These are phyloP conservation scores for Collybiopsis confluens DNA, from an alignment of 768 basidiomycete genomes.

Conservation along the genomic window DNA sequence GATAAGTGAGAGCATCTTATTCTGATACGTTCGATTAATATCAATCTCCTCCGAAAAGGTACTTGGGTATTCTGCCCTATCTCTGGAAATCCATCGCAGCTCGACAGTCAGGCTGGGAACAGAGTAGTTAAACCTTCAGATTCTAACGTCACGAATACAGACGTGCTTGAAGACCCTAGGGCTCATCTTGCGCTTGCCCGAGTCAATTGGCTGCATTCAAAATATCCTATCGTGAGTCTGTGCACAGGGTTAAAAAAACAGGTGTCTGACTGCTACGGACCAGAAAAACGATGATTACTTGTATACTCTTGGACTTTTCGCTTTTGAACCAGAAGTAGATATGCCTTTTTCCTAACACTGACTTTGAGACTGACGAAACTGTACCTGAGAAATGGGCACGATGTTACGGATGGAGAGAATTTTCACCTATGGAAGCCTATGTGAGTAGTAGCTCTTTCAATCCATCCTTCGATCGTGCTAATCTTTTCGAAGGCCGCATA, in stretches of 20 bases:
- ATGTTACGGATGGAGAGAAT: conserved; percentile 39
- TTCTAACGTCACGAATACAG: no score
- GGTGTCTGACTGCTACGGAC: conserved; percentile 13
- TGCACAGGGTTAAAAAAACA: background rate
- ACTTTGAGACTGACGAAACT: background rate
- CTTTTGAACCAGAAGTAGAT: conserved; percentile 34
- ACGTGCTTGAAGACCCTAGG: conserved; percentile 30
- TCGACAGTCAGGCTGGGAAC: no score
- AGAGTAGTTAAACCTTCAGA: no score
- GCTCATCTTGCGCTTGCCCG: conserved; percentile 36
- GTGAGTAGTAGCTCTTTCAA: conserved; percentile 16
- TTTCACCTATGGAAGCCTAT: conserved; percentile 44
- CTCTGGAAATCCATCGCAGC: conserved; percentile 14
- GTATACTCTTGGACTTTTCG: conserved; percentile 37
- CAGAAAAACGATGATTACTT: conserved; percentile 38
- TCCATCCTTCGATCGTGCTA: no score
- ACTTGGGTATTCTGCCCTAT: conserved; percentile 33
- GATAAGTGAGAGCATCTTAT: conserved; percentile 36
- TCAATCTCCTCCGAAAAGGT: conserved; percentile 16
- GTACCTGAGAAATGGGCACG: conserved; percentile 32
- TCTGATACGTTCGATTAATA: no score
- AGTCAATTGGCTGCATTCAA: conserved; percentile 38
- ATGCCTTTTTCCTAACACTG: no score
- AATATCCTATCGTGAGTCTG: conserved; percentile 34
- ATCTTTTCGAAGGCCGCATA: conserved; percentile 28